Evolutionary conservation across 2,329 filamentous ascomycete species (phyloP).

Genomic region (Raffaelea albimanens): DNA sequence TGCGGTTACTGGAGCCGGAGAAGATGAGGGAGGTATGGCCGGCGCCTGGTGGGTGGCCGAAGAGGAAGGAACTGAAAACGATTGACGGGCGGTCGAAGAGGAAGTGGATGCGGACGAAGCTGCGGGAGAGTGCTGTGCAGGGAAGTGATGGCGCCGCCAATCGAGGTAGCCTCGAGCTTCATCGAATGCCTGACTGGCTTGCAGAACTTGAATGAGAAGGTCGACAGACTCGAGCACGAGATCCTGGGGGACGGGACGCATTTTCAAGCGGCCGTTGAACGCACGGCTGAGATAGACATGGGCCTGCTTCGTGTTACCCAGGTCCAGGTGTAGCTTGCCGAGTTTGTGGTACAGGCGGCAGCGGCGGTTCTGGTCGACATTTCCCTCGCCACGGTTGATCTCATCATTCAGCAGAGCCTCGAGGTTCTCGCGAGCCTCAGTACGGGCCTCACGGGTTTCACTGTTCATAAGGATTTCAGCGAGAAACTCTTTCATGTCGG

Average conservation of each 20-base stretch:
- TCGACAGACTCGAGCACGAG: constrained; percentile 12
- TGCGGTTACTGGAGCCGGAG: too few relatives aligned
- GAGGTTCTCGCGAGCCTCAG: neutral
- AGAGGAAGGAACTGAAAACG: too few relatives aligned
- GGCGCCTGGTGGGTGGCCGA: too few relatives aligned
- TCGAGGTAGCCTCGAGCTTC: constrained; percentile 1
- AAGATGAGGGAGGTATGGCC: too few relatives aligned
- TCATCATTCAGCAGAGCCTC: neutral
- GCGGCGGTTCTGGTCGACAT: constrained; percentile 1
- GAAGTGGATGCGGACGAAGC: too few relatives aligned
- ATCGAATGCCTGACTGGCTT: constrained; percentile 31
- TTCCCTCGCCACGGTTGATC: neutral
- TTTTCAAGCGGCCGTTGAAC: constrained; percentile 1
- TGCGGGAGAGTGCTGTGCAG: too few relatives aligned
- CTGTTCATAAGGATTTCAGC: constrained; percentile 1
- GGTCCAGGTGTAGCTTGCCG: constrained; percentile 1
- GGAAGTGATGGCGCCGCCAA: neutral
- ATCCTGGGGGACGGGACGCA: constrained; percentile 1
- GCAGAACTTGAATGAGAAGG: constrained; percentile 46
- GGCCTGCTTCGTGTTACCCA: neutral
- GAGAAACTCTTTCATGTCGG: constrained; percentile 3
- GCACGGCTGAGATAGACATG: neutral
- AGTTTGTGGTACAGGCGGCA: constrained; percentile 4
- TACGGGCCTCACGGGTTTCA: neutral
- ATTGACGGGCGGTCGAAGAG: too few relatives aligned